phyloP scores from a whole-genome alignment of 2,329 filamentous ascomycete genomes.

The Camillea tinctor region DNA sequence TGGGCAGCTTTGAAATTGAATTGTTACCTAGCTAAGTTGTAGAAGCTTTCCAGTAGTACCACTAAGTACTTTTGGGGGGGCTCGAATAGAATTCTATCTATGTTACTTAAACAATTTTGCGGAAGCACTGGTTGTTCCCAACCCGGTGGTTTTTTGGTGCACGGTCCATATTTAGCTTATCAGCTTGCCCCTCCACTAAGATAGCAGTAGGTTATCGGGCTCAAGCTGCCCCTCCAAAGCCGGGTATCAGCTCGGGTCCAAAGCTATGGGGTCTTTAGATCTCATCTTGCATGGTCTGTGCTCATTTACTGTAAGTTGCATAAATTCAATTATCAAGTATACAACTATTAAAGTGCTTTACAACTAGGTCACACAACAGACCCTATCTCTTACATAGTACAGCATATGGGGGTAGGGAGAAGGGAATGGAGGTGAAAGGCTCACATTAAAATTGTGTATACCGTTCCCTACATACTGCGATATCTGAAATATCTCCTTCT shows the following conservation, averaged over 20 bases:
- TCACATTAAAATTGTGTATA: background rate
- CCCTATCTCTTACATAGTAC: background rate
- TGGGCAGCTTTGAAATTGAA: conserved; percentile 22
- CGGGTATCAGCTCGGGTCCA: too few species aligned
- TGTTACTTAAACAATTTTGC: conserved; percentile 36
- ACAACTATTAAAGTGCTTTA: too few species aligned
- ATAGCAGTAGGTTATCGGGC: too few species aligned
- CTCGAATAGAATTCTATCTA: too few species aligned
- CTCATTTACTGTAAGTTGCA: too few species aligned
- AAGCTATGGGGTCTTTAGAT: too few species aligned
- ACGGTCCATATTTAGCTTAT: background rate
- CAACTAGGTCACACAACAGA: too few species aligned
- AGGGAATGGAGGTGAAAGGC: background rate
- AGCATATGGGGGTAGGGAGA: background rate
- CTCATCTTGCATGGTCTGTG: too few species aligned
- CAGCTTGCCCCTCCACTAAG: background rate
- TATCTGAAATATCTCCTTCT: conserved; percentile 3
- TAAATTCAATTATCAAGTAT: too few species aligned
- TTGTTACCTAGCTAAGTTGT: conserved; percentile 21
- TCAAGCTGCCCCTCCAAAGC: background rate
- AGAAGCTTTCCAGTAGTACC: conserved; percentile 13
- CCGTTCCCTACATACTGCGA: conserved; percentile 3
- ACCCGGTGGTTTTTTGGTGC: conserved; percentile 7
- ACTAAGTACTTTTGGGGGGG: conserved; percentile 1
- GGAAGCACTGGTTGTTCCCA: conserved; percentile 26